phyloP scores from a whole-genome alignment of 495 filamentous ascomycete species.

The Collariella sp. region DNA sequence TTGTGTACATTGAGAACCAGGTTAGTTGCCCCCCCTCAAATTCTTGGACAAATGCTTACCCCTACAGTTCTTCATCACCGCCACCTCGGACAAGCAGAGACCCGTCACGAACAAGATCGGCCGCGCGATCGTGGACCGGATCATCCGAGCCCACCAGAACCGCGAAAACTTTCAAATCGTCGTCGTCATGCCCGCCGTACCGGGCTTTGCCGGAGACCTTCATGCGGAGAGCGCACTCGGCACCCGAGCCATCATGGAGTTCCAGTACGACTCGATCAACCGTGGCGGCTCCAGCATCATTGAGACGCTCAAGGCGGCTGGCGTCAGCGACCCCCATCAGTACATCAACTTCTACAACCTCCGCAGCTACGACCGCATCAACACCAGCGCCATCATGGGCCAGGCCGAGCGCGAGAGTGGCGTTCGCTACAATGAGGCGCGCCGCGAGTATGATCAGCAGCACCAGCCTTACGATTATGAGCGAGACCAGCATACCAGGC shows the following conservation, averaged over 20 bases:
- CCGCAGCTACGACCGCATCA: slow-evolving; percentile 86
- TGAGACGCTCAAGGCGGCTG: slow-evolving; percentile 62
- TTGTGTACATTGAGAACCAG: slow-evolving; percentile 93
- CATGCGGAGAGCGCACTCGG: slow-evolving; percentile 68
- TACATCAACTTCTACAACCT: slow-evolving; percentile 97
- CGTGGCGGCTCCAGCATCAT: slow-evolving; percentile 83
- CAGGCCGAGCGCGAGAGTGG: slow-evolving; percentile 58
- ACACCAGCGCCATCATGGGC: slow-evolving; percentile 55
- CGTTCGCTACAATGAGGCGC: slow-evolving; percentile 64
- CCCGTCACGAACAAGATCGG: slow-evolving; percentile 86
- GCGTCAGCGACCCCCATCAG: slow-evolving; percentile 56
- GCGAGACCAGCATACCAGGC: neutral
- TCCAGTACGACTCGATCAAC: slow-evolving; percentile 68
- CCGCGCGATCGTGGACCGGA: slow-evolving; percentile 78
- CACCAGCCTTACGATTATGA: slow-evolving; percentile 27
- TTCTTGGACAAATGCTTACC: neutral
- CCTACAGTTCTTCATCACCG: slow-evolving; percentile 80
- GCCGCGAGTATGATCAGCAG: slow-evolving; percentile 54
- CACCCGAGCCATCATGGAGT: slow-evolving; percentile 94
- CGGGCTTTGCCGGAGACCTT: slow-evolving; percentile 85
- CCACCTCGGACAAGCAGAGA: slow-evolving; percentile 63
- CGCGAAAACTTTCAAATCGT: slow-evolving; percentile 75
- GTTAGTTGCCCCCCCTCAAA: slow-evolving; percentile 11
- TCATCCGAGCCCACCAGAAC: slow-evolving; percentile 64
- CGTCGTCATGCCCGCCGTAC: slow-evolving; percentile 79